Evolutionary conservation across 2,329 filamentous ascomycete species (phyloP), one percentile per base, ranked within the genome.

Genomic region (Cladosporium sp.): DNA sequence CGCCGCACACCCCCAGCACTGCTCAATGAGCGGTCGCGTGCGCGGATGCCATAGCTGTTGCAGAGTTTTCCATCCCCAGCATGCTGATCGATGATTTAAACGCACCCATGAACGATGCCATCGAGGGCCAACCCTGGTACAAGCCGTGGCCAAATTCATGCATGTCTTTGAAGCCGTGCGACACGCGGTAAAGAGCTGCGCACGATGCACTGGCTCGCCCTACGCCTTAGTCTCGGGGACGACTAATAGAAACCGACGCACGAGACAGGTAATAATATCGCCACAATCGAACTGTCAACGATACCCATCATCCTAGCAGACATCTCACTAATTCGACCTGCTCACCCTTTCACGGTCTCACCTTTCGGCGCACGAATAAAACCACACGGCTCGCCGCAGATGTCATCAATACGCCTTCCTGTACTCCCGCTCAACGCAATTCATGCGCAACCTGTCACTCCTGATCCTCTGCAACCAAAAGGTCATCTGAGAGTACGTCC

Each of bases 301-400:
- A 35, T 40, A 26, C 55, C 55, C 33, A 21, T 37, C 29, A 37
- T 35, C 31, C 53, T 26, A 11, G 33, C 53, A 35, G 28, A 55
- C 31, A 18, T 57, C 31, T 12, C 55, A 57, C 11, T 18, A 46
- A 23, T 33, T n/a, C 52, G 29, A 55, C 28, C n/a, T n/a, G 3
- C 11, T 37, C 55, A n/a, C 12, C 33, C 12, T 26, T 37, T 33
- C 16, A 37, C 33, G 14, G 60, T 53, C 46, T 62, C 60, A 62
- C 60, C 35, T 37, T n/a, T 29, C 44, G 33, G 10, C 60, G 60
- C 60, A 62, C 60, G 55, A 62, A 62, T 55, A 62, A 62, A 62
- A 53, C 46, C 46, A 62, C 60, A 62, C 49, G 60, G 60, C 60
- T 62, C 60, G 60, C 60, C 60, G 60, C 60, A 62, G 60, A 62